phyloP scores from a whole-genome alignment of 2,329 filamentous ascomycete species.

The Neonectria neomacrospora region DNA sequence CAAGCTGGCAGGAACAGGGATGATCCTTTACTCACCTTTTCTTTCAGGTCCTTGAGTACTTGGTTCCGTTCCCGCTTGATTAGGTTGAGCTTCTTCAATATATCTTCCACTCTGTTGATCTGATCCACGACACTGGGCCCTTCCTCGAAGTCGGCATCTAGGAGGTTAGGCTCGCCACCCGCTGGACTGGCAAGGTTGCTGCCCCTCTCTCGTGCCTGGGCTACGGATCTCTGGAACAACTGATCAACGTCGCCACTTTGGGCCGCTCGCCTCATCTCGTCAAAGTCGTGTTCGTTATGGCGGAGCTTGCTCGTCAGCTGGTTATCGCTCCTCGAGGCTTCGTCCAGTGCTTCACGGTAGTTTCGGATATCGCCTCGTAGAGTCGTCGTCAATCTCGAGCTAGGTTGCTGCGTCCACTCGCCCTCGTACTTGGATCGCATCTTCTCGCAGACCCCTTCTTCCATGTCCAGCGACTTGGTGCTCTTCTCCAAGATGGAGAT shows the following conservation, averaged over 20 bases:
- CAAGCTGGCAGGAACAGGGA: background rate
- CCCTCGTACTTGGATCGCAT: slow-evolving; percentile 97
- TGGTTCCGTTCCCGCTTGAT: slow-evolving; percentile 93
- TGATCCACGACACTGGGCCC: slow-evolving; percentile 87
- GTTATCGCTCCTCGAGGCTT: slow-evolving; percentile 86
- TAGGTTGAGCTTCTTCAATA: slow-evolving; percentile 89
- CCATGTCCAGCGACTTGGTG: slow-evolving; percentile 91
- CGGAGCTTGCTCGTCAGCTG: slow-evolving; percentile 85
- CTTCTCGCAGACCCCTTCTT: slow-evolving; percentile 98
- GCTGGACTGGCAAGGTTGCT: slow-evolving; percentile 71
- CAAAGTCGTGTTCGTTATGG: slow-evolving; percentile 88
- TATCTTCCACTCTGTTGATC: slow-evolving; percentile 87
- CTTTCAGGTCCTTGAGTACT: slow-evolving; percentile 95
- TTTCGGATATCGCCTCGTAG: slow-evolving; percentile 86
- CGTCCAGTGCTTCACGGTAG: slow-evolving; percentile 89
- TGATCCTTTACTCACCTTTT: slow-evolving; percentile 76
- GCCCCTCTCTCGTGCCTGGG: slow-evolving; percentile 76
- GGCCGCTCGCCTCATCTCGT: slow-evolving; percentile 92
- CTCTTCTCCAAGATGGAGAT: slow-evolving; percentile 79
- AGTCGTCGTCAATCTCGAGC: slow-evolving; percentile 87
- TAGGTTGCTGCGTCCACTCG: slow-evolving; percentile 98
- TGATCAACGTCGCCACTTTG: slow-evolving; percentile 88
- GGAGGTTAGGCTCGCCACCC: slow-evolving; percentile 75
- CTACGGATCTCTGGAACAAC: slow-evolving; percentile 87
- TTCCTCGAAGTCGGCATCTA: slow-evolving; percentile 94